phyloP scores from a whole-genome alignment of 2,329 filamentous ascomycete species.

The Pyrenochaeta sp. region DNA sequence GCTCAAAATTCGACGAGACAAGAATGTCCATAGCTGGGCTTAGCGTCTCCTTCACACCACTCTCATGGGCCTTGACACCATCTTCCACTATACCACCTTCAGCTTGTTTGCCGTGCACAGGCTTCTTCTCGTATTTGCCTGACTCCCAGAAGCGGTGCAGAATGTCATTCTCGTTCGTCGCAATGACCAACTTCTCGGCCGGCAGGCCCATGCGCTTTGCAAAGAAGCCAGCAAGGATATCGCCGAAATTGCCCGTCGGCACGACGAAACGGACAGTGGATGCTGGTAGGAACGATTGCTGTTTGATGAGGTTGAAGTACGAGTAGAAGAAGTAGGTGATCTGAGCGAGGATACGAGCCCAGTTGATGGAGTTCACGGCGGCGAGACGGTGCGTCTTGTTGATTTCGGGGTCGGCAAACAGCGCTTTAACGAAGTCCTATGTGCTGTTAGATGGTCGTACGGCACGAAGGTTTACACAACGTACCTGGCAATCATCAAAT shows the following conservation, averaged over 20 bases:
- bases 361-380: constrained; percentile 97
- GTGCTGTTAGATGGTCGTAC: constrained; percentile 25
- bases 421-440: constrained; percentile 88
- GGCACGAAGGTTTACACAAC: background rate
- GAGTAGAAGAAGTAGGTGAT: constrained; percentile 97
- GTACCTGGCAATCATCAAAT: constrained; percentile 92
- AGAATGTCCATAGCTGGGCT: constrained; percentile 98
- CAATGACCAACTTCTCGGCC: constrained; percentile 85
- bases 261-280: constrained; percentile 83
- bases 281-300: constrained; percentile 65
- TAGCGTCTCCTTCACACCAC: constrained; percentile 87
- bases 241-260: constrained; percentile 95
- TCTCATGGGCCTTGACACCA: constrained; percentile 68
- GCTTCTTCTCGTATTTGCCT: constrained; percentile 87
- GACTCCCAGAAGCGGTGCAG: constrained; percentile 94
- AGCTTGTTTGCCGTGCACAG: constrained; percentile 65
- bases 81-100: constrained; percentile 64
- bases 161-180: constrained; percentile 98
- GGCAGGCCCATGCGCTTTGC: constrained; percentile 90
- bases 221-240: constrained; percentile 93
- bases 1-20: constrained; percentile 95
- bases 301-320: constrained; percentile 80
- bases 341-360: constrained; percentile 92
- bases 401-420: constrained; percentile 86
- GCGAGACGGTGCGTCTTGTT: constrained; percentile 85